Conservation (phyloP, 495 filamentous ascomycete species). For the Trichoderma orchidacearum region DNA sequence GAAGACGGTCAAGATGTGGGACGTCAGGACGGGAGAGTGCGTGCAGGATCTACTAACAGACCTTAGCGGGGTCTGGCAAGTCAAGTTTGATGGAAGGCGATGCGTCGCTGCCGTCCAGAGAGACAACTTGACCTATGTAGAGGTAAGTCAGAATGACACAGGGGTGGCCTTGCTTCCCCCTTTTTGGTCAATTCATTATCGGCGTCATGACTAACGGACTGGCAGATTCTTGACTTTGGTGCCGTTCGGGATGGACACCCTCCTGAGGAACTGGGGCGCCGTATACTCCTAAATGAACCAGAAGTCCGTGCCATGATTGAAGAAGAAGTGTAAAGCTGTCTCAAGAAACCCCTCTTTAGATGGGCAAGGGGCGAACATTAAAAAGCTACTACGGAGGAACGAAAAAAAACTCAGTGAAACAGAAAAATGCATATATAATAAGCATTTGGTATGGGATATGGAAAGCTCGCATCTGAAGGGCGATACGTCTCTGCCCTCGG, state of each 20-base stretch:
- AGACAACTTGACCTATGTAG: slow-evolving; percentile 83
- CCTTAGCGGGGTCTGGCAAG: slow-evolving; percentile 93
- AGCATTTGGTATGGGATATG: neutral
- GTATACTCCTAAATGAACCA: slow-evolving; percentile 60
- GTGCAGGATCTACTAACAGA: slow-evolving; percentile 93
- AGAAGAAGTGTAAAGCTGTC: slow-evolving; percentile 16
- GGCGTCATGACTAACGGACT: slow-evolving; percentile 8
- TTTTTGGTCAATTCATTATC: too few relatives aligned
- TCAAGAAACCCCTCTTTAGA: too few relatives aligned
- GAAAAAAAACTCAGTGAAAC: neutral
- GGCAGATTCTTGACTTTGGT: slow-evolving; percentile 79
- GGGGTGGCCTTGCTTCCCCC: neutral
- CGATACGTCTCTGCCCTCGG: neutral
- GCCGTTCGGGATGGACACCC: slow-evolving; percentile 71
- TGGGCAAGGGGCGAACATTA: too few relatives aligned
- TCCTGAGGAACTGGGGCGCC: slow-evolving; percentile 58
- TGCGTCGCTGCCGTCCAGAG: slow-evolving; percentile 96
- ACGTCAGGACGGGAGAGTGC: slow-evolving; percentile 81
- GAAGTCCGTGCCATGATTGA: slow-evolving; percentile 35
- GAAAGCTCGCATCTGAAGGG: neutral
- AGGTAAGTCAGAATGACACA: slow-evolving; percentile 45
- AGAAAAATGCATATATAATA: neutral
- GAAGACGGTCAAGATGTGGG: slow-evolving; percentile 97
- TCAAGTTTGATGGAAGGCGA: slow-evolving; percentile 89
- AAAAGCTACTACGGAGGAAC: too few relatives aligned